phyloP scores from a whole-genome alignment of 2,329 filamentous ascomycete species.

The Cladosporium oxysporum region DNA sequence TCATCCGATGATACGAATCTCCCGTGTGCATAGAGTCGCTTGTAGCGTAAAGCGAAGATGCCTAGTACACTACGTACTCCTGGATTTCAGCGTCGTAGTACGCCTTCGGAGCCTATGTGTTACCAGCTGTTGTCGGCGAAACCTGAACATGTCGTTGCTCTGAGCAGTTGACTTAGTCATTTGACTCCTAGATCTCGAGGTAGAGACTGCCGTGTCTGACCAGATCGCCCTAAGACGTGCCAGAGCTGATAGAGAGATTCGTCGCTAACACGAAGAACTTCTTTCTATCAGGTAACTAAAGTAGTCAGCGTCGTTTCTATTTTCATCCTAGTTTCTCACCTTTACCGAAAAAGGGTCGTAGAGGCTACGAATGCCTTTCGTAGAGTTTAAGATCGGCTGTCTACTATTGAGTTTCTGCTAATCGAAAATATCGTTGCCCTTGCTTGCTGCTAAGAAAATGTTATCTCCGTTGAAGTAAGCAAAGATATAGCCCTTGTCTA shows the following conservation, averaged over 20 bases:
- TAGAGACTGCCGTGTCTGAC: constrained; percentile 53
- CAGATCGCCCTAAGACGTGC: constrained; percentile 54
- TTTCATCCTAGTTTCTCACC: not conserved
- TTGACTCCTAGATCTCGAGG: constrained; percentile 56
- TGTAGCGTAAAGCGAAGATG: constrained; percentile 48
- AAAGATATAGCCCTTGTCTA: constrained; percentile 50
- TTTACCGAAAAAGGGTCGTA: constrained; percentile 58
- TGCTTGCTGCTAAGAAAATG: constrained; percentile 54
- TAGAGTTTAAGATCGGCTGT: constrained; percentile 50
- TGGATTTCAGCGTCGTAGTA: constrained; percentile 50
- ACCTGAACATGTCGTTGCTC: constrained; percentile 53
- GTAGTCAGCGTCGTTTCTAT: not conserved
- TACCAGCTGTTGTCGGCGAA: constrained; percentile 53
- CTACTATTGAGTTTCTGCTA: constrained; percentile 55
- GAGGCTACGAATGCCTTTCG: constrained; percentile 51
- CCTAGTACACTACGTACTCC: constrained; percentile 51
- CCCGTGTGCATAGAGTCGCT: constrained; percentile 46
- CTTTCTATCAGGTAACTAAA: constrained; percentile 47
- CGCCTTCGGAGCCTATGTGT: constrained; percentile 57
- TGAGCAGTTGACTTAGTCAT: constrained; percentile 55
- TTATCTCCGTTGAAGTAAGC: constrained; percentile 59
- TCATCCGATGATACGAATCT: constrained; percentile 54
- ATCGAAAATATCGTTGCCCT: constrained; percentile 54
- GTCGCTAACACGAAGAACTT: constrained; percentile 57
- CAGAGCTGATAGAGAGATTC: constrained; percentile 56